Evolutionary conservation across 2,329 filamentous ascomycete genomes (phyloP).

Genomic region (Talaromyces sp.): DNA sequence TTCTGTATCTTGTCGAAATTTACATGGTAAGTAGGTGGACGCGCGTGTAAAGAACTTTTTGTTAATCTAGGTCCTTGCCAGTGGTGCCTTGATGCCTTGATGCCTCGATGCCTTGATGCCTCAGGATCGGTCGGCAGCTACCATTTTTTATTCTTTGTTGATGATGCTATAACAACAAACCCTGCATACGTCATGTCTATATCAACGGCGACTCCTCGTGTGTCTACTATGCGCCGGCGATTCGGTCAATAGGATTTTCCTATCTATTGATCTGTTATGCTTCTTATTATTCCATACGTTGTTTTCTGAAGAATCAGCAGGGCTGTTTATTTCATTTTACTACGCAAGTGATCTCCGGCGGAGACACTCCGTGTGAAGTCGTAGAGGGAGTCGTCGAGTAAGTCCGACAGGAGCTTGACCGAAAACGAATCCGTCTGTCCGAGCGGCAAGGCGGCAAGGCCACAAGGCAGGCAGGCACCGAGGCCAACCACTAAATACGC

Average conservation of each 20-base stretch:
- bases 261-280: background rate
- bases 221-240: background rate
- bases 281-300: background rate
- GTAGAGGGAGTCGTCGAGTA: background rate
- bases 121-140: background rate
- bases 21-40: too few relatives aligned
- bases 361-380: background rate
- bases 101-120: background rate
- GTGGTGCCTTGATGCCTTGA: slow-evolving; percentile 1
- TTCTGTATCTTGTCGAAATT: too few relatives aligned
- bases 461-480: background rate
- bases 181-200: background rate
- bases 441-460: background rate
- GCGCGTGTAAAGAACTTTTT: too few relatives aligned
- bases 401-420: background rate
- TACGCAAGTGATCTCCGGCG: background rate
- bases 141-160: background rate
- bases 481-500: background rate
- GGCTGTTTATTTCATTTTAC: too few relatives aligned
- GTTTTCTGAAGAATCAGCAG: too few relatives aligned
- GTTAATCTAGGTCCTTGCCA: too few relatives aligned
- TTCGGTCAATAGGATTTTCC: background rate
- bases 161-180: background rate
- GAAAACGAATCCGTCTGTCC: slow-evolving; percentile 8
- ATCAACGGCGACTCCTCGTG: background rate